Evolutionary conservation across 208 protist genomes (phyloP).

Genomic region (Kentomonas sorsogonicus): DNA sequence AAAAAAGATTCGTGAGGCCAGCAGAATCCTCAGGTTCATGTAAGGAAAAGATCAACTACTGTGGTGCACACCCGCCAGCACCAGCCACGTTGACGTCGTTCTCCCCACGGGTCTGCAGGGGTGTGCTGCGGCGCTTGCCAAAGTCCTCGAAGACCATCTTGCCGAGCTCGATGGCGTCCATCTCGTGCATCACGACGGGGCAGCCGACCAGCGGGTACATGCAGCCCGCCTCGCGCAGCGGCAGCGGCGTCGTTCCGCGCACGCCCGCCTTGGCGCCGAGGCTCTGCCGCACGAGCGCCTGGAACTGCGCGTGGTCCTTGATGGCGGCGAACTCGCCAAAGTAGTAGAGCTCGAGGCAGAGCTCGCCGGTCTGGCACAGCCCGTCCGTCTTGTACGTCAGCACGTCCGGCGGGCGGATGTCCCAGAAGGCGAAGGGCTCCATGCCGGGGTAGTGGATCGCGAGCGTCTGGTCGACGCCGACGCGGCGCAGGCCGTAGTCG

Average conservation of each 20-base stretch:
- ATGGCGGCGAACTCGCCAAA: conserved; percentile 63
- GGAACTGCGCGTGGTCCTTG: conserved; percentile 41
- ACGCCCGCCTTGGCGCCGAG: conserved; percentile 48
- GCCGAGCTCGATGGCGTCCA: conserved; percentile 67
- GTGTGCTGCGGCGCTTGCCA: conserved; percentile 22
- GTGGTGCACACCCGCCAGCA: conserved; percentile 10
- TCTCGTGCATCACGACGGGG: conserved; percentile 54
- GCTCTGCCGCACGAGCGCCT: conserved; percentile 28
- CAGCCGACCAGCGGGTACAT: conserved; percentile 73
- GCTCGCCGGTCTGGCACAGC: conserved; percentile 39
- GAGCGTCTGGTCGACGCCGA: conserved; percentile 43
- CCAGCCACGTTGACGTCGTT: conserved; percentile 19
- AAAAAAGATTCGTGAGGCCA: not conserved
- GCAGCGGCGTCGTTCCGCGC: conserved; percentile 34
- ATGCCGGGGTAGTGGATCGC: conserved; percentile 53
- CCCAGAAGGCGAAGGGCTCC: conserved; percentile 67
- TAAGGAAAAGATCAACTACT: conserved; percentile 3
- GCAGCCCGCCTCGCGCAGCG: conserved; percentile 70
- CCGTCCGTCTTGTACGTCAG: conserved; percentile 15
- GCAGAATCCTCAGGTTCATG: not conserved
- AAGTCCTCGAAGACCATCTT: conserved; percentile 72
- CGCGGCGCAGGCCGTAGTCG: conserved; percentile 47
- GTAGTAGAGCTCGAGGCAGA: conserved; percentile 76
- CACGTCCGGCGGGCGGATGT: conserved; percentile 51
- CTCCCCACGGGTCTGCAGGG: conserved; percentile 3